Evolutionary conservation across 768 basidiomycete genomes (phyloP).

Genomic region (Suillus tomentosus): DNA sequence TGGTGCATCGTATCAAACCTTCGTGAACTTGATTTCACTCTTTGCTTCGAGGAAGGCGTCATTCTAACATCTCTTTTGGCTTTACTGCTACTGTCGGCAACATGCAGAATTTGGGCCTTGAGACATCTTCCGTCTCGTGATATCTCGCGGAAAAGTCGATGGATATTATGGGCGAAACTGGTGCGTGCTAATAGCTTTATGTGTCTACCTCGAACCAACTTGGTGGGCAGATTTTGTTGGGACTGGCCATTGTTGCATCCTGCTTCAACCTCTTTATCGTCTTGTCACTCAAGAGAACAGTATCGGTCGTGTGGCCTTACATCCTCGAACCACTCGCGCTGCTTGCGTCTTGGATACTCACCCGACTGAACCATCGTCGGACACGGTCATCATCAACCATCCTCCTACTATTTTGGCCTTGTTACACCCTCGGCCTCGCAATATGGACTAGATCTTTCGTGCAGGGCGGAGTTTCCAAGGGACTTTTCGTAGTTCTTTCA

Average conservation of each 20-base stretch:
- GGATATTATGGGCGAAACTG: conserved; percentile 62
- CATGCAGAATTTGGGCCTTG: conserved; percentile 40
- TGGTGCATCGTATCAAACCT: conserved; percentile 60
- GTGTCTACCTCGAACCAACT: background rate
- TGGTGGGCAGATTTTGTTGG: conserved; percentile 46
- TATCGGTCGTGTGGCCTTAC: conserved; percentile 52
- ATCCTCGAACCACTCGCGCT: conserved; percentile 61
- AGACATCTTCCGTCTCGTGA: conserved; percentile 26
- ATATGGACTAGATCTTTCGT: conserved; percentile 65
- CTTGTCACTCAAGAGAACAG: conserved; percentile 31
- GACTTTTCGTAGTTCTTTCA: conserved; percentile 42
- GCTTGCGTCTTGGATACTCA: conserved; percentile 49
- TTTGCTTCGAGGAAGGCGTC: conserved; percentile 79
- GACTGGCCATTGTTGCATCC: conserved; percentile 49
- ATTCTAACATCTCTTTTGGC: conserved; percentile 57
- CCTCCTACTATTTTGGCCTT: conserved; percentile 82
- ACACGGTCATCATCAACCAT: conserved; percentile 69
- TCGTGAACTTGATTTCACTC: conserved; percentile 74
- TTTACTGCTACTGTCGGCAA: conserved; percentile 43
- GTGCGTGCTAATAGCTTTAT: conserved; percentile 44
- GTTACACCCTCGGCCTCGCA: conserved; percentile 50
- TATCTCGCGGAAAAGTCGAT: conserved; percentile 48
- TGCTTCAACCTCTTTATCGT: conserved; percentile 44
- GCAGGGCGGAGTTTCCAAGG: conserved; percentile 31
- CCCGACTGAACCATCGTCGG: conserved; percentile 69